A percentile compares a stretch with the other conserved stretches of the same genome.
phyloP scores from a whole-genome alignment of 495 filamentous ascomycete species.

The Cenococcum geophilum region DNA sequence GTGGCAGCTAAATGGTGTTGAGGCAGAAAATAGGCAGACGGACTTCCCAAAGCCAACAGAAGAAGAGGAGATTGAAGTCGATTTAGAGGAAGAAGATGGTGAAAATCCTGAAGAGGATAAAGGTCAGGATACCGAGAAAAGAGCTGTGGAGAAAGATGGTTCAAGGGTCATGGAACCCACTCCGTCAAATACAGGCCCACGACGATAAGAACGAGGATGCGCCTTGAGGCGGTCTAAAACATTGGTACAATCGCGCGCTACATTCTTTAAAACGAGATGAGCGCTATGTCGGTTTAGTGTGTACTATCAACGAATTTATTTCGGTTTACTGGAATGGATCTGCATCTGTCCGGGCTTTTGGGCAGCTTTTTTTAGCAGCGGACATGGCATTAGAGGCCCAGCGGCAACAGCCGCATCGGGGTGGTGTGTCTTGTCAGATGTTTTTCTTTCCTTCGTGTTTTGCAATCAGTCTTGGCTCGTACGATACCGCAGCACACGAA shows the following conservation, averaged over 20 bases:
- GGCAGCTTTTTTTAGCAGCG: background rate
- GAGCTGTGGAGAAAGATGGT: slow-evolving; percentile 6
- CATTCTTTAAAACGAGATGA: background rate
- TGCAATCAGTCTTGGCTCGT: background rate
- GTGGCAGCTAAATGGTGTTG: slow-evolving; percentile 87
- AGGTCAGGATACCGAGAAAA: background rate
- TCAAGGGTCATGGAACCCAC: background rate
- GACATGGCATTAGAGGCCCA: slow-evolving; percentile 2
- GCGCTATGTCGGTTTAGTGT: background rate
- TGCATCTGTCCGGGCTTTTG: background rate
- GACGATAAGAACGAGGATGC: background rate
- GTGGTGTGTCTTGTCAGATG: background rate
- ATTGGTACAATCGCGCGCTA: background rate
- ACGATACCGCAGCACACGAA: background rate
- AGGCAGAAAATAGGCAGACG: slow-evolving; percentile 13
- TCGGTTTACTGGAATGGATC: background rate
- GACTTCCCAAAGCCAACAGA: slow-evolving; percentile 28
- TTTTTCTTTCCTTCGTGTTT: background rate
- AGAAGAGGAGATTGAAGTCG: slow-evolving; percentile 38
- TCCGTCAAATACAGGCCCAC: background rate
- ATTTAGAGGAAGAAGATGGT: slow-evolving; percentile 28
- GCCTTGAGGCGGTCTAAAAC: background rate
- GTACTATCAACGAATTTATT: slow-evolving; percentile 1
- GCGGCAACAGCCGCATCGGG: background rate
- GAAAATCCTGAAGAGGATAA: slow-evolving; percentile 15